Base-by-base conservation (phyloP, 495 filamentous ascomycete genomes). In the Eremomyces bilateralis region DNA sequence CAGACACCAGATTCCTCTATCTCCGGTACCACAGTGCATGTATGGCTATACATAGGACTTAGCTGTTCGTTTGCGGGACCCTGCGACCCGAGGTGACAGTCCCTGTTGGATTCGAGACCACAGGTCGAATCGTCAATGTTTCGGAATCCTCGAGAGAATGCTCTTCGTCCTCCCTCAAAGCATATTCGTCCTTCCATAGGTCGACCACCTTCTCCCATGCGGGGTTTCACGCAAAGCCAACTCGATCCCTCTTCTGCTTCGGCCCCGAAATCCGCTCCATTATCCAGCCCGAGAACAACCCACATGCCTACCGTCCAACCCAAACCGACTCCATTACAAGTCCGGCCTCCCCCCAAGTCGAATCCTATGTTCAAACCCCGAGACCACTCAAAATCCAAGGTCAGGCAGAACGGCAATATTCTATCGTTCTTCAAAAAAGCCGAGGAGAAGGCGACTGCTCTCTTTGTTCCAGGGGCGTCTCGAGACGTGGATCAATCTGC, bases 401-500 rank as follows among this genome's bases (percentile, higher is more conserved):
- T 22, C 1, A 68, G 66, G 40, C 44, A 63, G 4, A 90, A 88
- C 51, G 60, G 58, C 8, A 91, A 73, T 42, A 90, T 93, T 31
- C 49, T 83, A 38, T 75, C 55, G 39, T 88, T 82, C 51, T 88
- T 88, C 56, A 73, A 80, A 55, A 88, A 81, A 52, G 60, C 67
- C 0, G 67, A 76, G 34, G 47, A 59, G 15, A 49, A 56, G 15
- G 51, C 51, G 33, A 46, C 41, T 17, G 48, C 31, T 17, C 41
- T 57, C 45, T 42, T 62, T 39, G 35, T 47, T 46, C 52, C 52
- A 30, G 45, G 52, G 36, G 50, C 53, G 31, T 42, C 45, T 44
- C 22, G 37, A 17, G 34, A 48, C 17, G 29, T 35, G 11, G 28
- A 34, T 12, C 33, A 32, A 20, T 16, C 34, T n/a, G n/a, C n/a